Evolutionary conservation across 192 early-diverging fungal species (phyloP).

Genomic region (Allomyces javanicus): DNA sequence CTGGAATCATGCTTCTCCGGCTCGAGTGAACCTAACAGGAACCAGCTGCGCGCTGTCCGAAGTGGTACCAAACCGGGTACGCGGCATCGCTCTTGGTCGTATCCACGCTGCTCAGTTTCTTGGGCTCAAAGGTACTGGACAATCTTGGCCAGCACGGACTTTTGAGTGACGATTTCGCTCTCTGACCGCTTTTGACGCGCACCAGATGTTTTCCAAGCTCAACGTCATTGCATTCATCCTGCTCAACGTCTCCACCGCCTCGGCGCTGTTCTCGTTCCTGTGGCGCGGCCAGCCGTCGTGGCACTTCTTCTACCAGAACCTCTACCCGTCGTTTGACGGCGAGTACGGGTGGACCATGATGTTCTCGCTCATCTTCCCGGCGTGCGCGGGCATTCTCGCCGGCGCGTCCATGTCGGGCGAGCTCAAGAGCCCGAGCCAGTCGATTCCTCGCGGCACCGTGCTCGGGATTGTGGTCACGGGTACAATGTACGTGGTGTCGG

Average conservation of each 20-base stretch:
- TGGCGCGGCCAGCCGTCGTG: too few relatives aligned
- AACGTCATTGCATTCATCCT: background rate
- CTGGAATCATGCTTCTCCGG: too few relatives aligned
- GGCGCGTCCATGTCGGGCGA: constrained; percentile 52
- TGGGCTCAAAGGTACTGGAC: constrained; percentile 26
- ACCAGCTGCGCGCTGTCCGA: background rate
- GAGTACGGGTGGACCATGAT: constrained; percentile 22
- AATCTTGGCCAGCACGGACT: too few relatives aligned
- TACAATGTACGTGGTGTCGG: constrained; percentile 28
- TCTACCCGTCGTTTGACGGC: constrained; percentile 38
- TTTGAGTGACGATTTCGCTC: too few relatives aligned
- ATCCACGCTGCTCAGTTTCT: constrained; percentile 32
- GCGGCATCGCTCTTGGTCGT: constrained; percentile 27
- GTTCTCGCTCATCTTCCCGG: constrained; percentile 46
- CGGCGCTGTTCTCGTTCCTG: too few relatives aligned
- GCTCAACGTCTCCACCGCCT: background rate
- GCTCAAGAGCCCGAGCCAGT: constrained; percentile 40
- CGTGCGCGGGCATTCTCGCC: constrained; percentile 46
- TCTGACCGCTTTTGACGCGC: background rate
- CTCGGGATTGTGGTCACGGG: constrained; percentile 35
- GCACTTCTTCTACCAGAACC: constrained; percentile 30
- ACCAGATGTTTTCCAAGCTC: background rate
- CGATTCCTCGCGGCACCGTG: constrained; percentile 45
- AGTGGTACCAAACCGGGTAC: constrained; percentile 31
- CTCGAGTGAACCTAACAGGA: too few relatives aligned